These are phyloP conservation scores for Massarina eburnea DNA, from an alignment of 2,329 filamentous ascomycete genomes.

Conservation along the genomic window DNA sequence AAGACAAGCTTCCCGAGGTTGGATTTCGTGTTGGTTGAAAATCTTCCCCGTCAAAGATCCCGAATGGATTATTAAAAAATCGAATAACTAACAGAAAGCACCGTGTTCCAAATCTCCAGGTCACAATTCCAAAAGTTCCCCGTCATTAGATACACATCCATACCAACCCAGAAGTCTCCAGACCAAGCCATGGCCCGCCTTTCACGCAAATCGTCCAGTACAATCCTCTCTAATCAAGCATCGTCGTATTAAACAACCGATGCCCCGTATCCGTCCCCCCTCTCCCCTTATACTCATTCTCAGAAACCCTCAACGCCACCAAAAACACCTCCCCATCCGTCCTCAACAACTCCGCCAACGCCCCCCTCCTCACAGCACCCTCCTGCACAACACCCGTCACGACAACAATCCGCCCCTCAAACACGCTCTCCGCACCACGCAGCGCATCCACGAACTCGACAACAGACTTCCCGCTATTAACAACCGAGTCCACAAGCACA, in stretches of 20 bases:
- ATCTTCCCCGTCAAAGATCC: no score
- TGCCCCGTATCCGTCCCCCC: slow-evolving; percentile 61
- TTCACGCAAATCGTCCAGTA: no score
- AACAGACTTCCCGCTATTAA: slow-evolving; percentile 58
- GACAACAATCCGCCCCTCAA: slow-evolving; percentile 53
- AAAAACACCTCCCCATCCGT: slow-evolving; percentile 31
- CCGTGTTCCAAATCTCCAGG: no score
- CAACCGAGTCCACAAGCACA: slow-evolving; percentile 61
- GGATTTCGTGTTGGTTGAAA: no score
- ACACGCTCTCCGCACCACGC: slow-evolving; percentile 39
- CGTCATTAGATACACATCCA: no score
- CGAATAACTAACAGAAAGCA: no score
- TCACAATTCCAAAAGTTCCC: no score
- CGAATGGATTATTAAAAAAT: no score
- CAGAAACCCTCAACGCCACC: slow-evolving; percentile 57
- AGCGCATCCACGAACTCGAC: slow-evolving; percentile 53
- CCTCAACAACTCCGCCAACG: background rate
- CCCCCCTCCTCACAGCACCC: slow-evolving; percentile 17
- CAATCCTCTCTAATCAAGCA: no score
- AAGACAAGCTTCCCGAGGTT: no score
- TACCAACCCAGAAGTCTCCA: no score
- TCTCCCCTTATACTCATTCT: slow-evolving; percentile 58
- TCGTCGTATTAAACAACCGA: slow-evolving; percentile 62
- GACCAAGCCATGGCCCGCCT: no score
- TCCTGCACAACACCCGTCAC: slow-evolving; percentile 59